Evolutionary conservation across 441 rosid species (phyloP), one percentile per base, ranked within the genome.

Genomic region (Populus hybrid): DNA sequence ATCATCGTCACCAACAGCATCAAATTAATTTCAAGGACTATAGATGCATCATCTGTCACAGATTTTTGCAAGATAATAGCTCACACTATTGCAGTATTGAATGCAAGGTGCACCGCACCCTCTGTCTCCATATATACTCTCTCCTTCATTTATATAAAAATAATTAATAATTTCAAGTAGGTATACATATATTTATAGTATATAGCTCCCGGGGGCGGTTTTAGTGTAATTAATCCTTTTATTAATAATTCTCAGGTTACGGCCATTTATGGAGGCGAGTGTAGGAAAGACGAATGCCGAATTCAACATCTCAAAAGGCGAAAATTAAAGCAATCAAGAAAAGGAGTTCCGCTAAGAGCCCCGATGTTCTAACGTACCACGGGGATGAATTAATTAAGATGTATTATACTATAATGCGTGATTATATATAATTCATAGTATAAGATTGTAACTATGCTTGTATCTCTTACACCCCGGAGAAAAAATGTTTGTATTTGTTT

Each of bases 261-360:
- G 23, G 72, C 57, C 59, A 70, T 70, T 8, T 21, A 70, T 38
- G 50, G 35, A 16, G 32, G 32, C 14, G 2, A 12, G 8, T 12
- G 21, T 4, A 5, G 24, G 24, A 21, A 38, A 38, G 72, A 69
- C n/a, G 57, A 36, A 20, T 42, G 9, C 10, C 40, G 26, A 23
- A 1, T 9, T 8, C 40, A 42, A 0, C 18, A 0, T 16, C 7
- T 20, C 7, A 36, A 36, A 2, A 70, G 23, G 72, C 42, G 7
- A 9, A 70, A n/a, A 38, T 12, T 38, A 10, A 70, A 70, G 72
- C 57, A 38, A 70, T 38, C 72, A 10, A 70, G 72, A 38, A 70
- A 70, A 5, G 72, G 72, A 70, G 28, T 70, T 28, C 72, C 72
- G 18, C 24, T 70, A 36, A 32, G 72, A 28, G 72, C 72, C 18